Evolutionary conservation across 1,284 basidiomycete species (phyloP).

Genomic region (Pseudozyma flocculosa): DNA sequence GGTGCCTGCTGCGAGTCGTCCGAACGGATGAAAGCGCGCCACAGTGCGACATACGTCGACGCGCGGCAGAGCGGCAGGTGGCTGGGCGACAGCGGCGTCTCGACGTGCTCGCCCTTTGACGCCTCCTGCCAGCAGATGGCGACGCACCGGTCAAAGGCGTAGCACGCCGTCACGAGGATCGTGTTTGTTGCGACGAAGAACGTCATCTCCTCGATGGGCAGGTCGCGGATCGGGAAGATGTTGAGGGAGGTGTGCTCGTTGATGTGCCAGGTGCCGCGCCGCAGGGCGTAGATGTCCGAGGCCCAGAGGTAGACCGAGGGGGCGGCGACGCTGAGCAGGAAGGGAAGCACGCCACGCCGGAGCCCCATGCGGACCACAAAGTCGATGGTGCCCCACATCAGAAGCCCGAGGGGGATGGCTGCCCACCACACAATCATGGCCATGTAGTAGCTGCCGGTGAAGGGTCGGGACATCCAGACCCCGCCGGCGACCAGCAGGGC

Average conservation of each 20-base stretch:
- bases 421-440: constrained; percentile 53
- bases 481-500: constrained; percentile 3
- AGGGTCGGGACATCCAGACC: constrained; percentile 13
- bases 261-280: constrained; percentile 52
- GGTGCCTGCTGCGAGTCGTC: too few relatives aligned
- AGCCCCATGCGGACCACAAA: constrained; percentile 28
- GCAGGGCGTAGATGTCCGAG: constrained; percentile 45
- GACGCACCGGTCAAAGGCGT: constrained; percentile 49
- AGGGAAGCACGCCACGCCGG: constrained; percentile 7
- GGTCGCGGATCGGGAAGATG: constrained; percentile 45
- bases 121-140: constrained; percentile 29
- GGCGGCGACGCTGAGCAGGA: constrained; percentile 15
- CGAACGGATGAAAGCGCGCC: constrained; percentile 32
- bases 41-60: constrained; percentile 27
- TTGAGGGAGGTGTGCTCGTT: constrained; percentile 42
- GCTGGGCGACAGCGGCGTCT: constrained; percentile 34
- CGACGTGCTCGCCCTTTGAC: not conserved
- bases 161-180: constrained; percentile 48
- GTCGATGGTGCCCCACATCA: constrained; percentile 39
- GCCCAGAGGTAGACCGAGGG: constrained; percentile 42
- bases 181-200: constrained; percentile 55
- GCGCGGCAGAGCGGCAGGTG: constrained; percentile 26
- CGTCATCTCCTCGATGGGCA: constrained; percentile 52
- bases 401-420: constrained; percentile 37
- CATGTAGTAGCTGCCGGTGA: constrained; percentile 39